These are phyloP conservation scores for Metschnikowia reukaufii DNA, from an alignment of 805 yeast genomes.

Conservation along the genomic window DNA sequence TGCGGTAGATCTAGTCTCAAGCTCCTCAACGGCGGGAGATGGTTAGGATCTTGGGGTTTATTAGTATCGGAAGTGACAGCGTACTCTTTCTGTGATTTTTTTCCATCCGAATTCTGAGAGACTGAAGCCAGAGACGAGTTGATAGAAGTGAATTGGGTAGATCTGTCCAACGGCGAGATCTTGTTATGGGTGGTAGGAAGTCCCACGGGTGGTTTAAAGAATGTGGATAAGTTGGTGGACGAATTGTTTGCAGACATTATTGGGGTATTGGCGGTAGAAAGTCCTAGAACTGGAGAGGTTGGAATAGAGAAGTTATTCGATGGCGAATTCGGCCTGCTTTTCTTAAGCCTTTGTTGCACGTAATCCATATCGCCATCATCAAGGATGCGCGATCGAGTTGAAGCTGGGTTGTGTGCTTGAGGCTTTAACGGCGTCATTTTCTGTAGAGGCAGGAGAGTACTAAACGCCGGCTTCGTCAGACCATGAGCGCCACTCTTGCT, in stretches of 20 bases:
- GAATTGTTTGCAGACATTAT: conserved; percentile 42
- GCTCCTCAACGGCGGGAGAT: conserved; percentile 50
- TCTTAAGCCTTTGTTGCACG: conserved; percentile 44
- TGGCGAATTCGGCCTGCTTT: conserved; percentile 54
- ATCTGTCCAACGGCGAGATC: conserved; percentile 4
- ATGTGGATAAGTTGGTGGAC: conserved; percentile 37
- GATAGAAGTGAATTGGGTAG: not conserved
- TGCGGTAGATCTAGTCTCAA: conserved; percentile 52
- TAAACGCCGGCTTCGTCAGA: conserved; percentile 25
- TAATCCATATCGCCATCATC: conserved; percentile 51
- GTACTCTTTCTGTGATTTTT: not conserved
- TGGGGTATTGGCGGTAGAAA: conserved; percentile 41
- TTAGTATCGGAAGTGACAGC: not conserved
- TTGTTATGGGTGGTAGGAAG: conserved; percentile 1
- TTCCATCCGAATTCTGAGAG: not conserved
- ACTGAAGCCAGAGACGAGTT: not conserved
- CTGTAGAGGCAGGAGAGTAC: conserved; percentile 51
- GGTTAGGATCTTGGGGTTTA: conserved; percentile 14
- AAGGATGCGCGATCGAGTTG: conserved; percentile 21
- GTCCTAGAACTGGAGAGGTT: conserved; percentile 44
- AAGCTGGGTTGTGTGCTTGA: conserved; percentile 19
- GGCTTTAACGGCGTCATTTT: conserved; percentile 52
- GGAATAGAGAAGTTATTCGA: conserved; percentile 38
- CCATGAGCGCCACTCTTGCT: conserved; percentile 27
- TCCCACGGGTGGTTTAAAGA: conserved; percentile 33